Evolutionary conservation across 1,284 basidiomycete species (phyloP).

Genomic region (Termitomyces sp.): DNA sequence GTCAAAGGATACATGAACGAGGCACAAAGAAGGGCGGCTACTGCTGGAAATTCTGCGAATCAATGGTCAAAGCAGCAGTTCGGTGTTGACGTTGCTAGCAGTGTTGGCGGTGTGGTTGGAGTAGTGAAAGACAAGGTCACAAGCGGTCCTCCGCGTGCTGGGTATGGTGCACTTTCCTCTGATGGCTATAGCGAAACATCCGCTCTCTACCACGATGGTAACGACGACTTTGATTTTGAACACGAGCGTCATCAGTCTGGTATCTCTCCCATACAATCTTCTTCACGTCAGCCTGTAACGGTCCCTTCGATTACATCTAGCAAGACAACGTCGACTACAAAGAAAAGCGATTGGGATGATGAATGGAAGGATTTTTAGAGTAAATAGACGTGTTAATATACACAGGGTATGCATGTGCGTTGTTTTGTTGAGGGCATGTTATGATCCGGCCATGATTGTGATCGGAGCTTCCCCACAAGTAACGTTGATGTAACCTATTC

Average conservation of each 20-base stretch:
- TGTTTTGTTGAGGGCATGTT: neutral
- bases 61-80: conserved; percentile 68
- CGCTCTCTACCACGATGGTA: conserved; percentile 49
- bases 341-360: conserved; percentile 61
- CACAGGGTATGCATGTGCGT: neutral
- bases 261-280: conserved; percentile 12
- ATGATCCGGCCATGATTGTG: conserved; percentile 28
- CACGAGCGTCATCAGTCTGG: conserved; percentile 23
- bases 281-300: conserved; percentile 17
- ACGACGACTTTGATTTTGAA: conserved; percentile 49
- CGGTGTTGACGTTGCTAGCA: conserved; percentile 76
- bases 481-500: conserved; percentile 4
- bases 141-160: conserved; percentile 41
- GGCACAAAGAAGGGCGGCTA: conserved; percentile 58
- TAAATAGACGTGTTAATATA: neutral
- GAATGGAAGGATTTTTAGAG: conserved; percentile 76
- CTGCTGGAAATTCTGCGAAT: conserved; percentile 57
- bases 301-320: conserved; percentile 13
- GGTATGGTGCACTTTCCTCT: conserved; percentile 49
- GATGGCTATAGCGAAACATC: conserved; percentile 49
- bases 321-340: conserved; percentile 19
- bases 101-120: conserved; percentile 55
- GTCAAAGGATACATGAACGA: conserved; percentile 66
- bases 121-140: conserved; percentile 46
- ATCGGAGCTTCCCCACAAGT: conserved; percentile 21